Conservation (phyloP, 2,329 filamentous ascomycete genomes). For the Penicillium hordei region DNA sequence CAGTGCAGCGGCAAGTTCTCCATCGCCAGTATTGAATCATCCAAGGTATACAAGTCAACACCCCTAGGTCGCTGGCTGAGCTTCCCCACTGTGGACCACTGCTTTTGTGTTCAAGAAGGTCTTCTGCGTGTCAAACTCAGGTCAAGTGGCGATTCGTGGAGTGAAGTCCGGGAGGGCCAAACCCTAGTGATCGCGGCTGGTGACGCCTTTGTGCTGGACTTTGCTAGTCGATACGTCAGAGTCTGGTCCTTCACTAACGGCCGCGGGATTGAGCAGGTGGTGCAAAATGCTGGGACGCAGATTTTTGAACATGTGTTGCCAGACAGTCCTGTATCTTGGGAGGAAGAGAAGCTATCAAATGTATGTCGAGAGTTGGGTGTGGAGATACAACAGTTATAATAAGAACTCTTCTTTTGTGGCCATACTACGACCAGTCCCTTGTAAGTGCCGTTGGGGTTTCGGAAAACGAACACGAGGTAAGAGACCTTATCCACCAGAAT, state of each 20-base stretch:
- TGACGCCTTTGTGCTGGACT: background rate
- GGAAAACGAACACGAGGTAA: too few species aligned
- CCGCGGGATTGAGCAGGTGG: background rate
- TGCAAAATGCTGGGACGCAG: background rate
- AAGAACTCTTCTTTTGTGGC: too few species aligned
- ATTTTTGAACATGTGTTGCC: background rate
- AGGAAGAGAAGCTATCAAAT: background rate
- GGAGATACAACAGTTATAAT: too few species aligned
- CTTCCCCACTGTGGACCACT: background rate
- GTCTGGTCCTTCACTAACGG: background rate
- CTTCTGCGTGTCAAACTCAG: background rate
- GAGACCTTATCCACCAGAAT: too few species aligned
- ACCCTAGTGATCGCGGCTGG: background rate
- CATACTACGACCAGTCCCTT: too few species aligned
- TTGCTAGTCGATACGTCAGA: background rate
- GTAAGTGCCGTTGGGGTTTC: too few species aligned
- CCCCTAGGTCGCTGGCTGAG: background rate
- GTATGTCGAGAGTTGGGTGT: background rate
- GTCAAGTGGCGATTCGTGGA: background rate
- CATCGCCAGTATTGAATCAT: background rate
- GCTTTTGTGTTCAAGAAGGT: background rate
- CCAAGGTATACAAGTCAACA: background rate
- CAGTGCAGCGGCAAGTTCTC: background rate
- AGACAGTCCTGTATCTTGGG: background rate
- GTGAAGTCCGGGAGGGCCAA: background rate